These are phyloP conservation scores for Hyphopichia khmerensis DNA, from an alignment of 1,139 yeast genomes.

Conservation along the genomic window DNA sequence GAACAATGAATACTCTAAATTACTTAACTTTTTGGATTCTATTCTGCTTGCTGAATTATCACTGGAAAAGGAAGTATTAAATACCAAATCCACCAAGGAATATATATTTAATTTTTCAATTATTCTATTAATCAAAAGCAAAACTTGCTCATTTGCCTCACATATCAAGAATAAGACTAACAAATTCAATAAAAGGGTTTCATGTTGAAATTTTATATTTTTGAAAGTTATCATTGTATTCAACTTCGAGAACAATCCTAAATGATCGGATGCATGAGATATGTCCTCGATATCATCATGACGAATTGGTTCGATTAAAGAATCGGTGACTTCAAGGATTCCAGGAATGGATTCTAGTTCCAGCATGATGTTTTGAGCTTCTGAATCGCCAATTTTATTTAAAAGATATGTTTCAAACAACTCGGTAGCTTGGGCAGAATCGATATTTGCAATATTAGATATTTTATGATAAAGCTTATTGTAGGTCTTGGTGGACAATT, in stretches of 20 bases:
- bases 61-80: conserved; percentile 25
- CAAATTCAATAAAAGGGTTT: conserved; percentile 22
- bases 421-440: conserved; percentile 16
- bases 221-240: conserved; percentile 23
- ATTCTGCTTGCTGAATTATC: conserved; percentile 8
- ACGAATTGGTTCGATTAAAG: conserved; percentile 19
- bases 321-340: conserved; percentile 23
- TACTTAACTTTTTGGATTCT: conserved; percentile 12
- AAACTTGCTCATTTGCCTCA: conserved; percentile 28
- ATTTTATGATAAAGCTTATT: conserved; percentile 20
- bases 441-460: conserved; percentile 11
- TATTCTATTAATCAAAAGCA: conserved; percentile 26
- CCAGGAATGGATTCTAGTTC: conserved; percentile 25
- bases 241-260: conserved; percentile 22
- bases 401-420: conserved; percentile 22
- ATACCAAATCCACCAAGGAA: conserved; percentile 20
- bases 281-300: conserved; percentile 6
- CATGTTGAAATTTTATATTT: conserved; percentile 26
- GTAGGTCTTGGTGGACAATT: conserved; percentile 28
- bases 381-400: conserved; percentile 23
- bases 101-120: conserved; percentile 24
- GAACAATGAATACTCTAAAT: conserved; percentile 24
- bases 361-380: conserved; percentile 17
- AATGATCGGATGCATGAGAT: conserved; percentile 3
- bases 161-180: conserved; percentile 29